These are phyloP conservation scores for Henckelia pumila DNA, from an alignment of 257 asterid species.

Conservation along the genomic window DNA sequence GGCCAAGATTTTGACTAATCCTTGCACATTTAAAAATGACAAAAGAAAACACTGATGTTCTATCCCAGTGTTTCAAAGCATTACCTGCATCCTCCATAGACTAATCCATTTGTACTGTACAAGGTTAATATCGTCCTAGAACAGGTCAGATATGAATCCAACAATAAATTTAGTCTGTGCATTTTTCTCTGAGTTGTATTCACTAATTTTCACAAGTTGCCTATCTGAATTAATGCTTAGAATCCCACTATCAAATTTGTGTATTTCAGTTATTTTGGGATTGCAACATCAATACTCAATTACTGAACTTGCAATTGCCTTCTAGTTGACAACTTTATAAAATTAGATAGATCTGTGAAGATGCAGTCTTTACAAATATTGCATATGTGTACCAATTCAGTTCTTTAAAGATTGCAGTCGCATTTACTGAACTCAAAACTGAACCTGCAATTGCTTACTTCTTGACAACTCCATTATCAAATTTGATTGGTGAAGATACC, in stretches of 20 bases:
- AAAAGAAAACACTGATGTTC: too few relatives aligned
- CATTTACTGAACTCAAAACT: neutral
- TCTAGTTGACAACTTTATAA: neutral
- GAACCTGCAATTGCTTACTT: neutral
- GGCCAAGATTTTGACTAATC: neutral
- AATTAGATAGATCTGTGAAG: neutral
- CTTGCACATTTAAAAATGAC: neutral
- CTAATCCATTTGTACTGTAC: neutral
- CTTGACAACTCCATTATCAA: neutral
- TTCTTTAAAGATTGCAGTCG: neutral
- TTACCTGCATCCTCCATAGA: slow-evolving; percentile 5
- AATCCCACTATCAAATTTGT: slow-evolving; percentile 4
- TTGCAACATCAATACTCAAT: neutral
- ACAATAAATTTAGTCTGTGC: neutral
- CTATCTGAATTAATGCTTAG: neutral
- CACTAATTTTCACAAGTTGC: neutral
- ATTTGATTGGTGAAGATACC: neutral
- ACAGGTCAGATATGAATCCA: neutral
- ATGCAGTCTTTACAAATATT: too few relatives aligned
- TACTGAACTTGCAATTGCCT: neutral
- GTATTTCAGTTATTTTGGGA: neutral
- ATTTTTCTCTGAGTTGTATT: neutral
- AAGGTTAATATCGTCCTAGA: neutral
- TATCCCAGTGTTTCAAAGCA: neutral
- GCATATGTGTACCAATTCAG: too few relatives aligned